A percentile compares a stretch with the other conserved stretches of the same genome.
These are phyloP conservation scores for Stellera chamaejasme DNA, from an alignment of 345 rosid genomes.

Conservation along the genomic window DNA sequence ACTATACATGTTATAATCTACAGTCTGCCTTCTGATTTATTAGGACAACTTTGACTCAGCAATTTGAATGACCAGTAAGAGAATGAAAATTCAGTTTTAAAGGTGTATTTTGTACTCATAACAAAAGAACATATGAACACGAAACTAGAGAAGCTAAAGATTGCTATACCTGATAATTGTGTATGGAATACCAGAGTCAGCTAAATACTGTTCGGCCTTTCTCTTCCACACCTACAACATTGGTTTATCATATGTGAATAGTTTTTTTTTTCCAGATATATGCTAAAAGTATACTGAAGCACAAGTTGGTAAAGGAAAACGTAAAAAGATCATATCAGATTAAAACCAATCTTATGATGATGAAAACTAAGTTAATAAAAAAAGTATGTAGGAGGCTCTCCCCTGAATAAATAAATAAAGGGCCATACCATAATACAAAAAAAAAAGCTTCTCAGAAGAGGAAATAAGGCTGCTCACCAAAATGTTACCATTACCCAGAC, in stretches of 20 bases:
- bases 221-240: conserved; percentile 81
- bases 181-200: conserved; percentile 85
- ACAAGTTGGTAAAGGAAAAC: background rate
- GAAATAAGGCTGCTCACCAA: conserved; percentile 40
- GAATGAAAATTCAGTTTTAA: too few species aligned
- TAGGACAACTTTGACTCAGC: too few species aligned
- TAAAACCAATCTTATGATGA: background rate
- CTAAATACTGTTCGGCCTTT: conserved; percentile 98
- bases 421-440: background rate
- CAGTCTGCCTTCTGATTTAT: too few species aligned
- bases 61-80: too few species aligned
- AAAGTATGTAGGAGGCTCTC: background rate
- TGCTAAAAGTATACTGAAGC: too few species aligned
- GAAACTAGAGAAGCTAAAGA: background rate
- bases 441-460: background rate
- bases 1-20: too few species aligned
- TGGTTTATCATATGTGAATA: too few species aligned
- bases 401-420: background rate
- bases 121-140: background rate
- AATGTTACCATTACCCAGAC: conserved; percentile 88
- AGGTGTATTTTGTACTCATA: background rate
- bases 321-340: background rate
- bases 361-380: background rate
- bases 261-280: too few species aligned
- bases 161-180: conserved; percentile 77